phyloP scores from a whole-genome alignment of 2,329 filamentous ascomycete species.

The Claviceps maximensis region DNA sequence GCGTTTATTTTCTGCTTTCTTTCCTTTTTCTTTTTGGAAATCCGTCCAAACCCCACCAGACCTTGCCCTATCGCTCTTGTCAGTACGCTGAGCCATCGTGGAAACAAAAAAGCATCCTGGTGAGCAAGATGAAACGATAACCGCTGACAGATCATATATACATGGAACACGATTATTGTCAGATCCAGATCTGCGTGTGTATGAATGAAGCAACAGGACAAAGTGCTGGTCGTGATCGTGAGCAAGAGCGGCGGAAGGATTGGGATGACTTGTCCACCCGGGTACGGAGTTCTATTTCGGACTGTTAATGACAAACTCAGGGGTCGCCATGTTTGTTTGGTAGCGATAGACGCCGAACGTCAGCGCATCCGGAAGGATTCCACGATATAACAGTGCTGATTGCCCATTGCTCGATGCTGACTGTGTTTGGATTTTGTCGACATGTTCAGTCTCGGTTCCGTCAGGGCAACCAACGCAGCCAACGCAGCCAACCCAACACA shows the following conservation, averaged over 20 bases:
- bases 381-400: no score
- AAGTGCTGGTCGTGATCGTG: neutral
- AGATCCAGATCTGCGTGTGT: no score
- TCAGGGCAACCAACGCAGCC: no score
- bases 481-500: no score
- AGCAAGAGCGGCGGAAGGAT: neutral
- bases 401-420: neutral
- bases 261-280: neutral
- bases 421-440: neutral
- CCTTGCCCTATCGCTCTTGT: neutral
- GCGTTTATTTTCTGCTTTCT: no score
- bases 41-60: neutral
- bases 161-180: no score
- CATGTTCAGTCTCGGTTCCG: no score
- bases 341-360: neutral
- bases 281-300: neutral
- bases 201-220: no score
- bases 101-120: neutral
- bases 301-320: neutral
- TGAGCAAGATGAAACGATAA: neutral
- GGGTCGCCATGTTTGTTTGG: no score
- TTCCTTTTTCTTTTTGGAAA: no score
- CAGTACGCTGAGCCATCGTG: neutral
- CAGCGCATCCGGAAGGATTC: neutral
- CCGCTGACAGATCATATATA: no score